Percentiles rank a stretch among this genome's conserved stretches.
These are phyloP conservation scores for Coelastrella sp. DNA, from an alignment of 139 green algal genomes.

Conservation along the genomic window DNA sequence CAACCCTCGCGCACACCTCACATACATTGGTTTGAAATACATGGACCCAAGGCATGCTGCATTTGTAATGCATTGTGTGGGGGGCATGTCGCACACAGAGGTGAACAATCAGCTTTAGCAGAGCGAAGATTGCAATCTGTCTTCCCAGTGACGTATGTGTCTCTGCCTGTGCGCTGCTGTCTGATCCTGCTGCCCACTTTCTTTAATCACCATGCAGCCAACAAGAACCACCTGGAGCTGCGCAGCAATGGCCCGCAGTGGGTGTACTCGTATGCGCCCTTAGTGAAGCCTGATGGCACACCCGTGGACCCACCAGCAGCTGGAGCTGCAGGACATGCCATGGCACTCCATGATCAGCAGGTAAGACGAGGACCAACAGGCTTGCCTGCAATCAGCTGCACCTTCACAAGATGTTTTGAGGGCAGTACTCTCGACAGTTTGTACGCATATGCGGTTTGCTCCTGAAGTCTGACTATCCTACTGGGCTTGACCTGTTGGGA, in stretches of 20 bases:
- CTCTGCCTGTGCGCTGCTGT: not conserved
- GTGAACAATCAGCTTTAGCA: no score
- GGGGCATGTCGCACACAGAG: no score
- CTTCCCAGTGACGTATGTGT: not conserved
- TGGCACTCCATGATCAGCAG: slow-evolving; percentile 82
- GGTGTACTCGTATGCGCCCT: slow-evolving; percentile 78
- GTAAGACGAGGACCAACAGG: slow-evolving; percentile 11
- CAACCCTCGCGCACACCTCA: no score
- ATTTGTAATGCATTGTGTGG: no score
- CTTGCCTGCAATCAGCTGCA: not conserved
- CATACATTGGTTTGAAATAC: no score
- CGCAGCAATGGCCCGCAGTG: slow-evolving; percentile 61
- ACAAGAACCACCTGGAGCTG: slow-evolving; percentile 72
- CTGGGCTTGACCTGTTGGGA: no score
- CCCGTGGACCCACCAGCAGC: slow-evolving; percentile 63
- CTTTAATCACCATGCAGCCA: not conserved
- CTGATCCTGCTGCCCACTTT: not conserved
- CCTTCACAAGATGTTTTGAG: not conserved
- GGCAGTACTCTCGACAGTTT: not conserved
- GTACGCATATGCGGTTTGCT: no score
- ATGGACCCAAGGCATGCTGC: no score
- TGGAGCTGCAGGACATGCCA: slow-evolving; percentile 74
- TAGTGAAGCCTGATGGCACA: slow-evolving; percentile 64
- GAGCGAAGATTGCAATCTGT: not conserved
- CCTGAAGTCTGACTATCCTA: no score